A percentile compares a stretch with the other conserved stretches of the same genome.
These are phyloP conservation scores for Sindora glabra DNA, from an alignment of 306 rosid species.

Conservation along the genomic window DNA sequence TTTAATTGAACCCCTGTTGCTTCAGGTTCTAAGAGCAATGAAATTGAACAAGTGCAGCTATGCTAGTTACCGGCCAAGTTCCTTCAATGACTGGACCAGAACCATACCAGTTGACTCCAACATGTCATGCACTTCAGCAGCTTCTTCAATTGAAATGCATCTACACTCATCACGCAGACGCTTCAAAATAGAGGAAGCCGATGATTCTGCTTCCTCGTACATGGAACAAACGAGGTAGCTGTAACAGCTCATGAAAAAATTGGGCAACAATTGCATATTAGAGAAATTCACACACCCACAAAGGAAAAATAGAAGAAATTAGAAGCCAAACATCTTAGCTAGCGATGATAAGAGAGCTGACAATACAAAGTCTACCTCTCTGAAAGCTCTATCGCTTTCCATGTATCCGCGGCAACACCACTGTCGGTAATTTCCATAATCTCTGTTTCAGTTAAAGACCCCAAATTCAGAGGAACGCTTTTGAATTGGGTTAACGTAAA, in stretches of 20 bases:
- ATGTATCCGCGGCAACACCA: conserved; percentile 16
- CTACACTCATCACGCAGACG: conserved; percentile 2
- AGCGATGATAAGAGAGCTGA: too few relatives aligned
- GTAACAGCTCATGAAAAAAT: neutral
- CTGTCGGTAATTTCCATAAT: neutral
- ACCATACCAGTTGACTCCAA: conserved; percentile 72
- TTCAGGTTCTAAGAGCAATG: too few relatives aligned
- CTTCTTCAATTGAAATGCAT: neutral
- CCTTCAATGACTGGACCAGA: conserved; percentile 55
- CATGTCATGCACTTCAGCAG: conserved; percentile 34
- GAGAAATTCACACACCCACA: neutral
- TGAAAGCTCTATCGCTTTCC: conserved; percentile 62
- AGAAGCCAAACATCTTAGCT: neutral
- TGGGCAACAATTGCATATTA: neutral
- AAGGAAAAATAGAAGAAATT: neutral
- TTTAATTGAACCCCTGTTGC: neutral
- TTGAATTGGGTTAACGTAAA: too few relatives aligned
- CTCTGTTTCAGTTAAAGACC: too few relatives aligned
- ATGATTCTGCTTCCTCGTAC: conserved; percentile 56
- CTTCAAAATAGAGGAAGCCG: conserved; percentile 58
- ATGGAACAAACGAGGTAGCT: conserved; percentile 73
- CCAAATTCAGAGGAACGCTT: too few relatives aligned
- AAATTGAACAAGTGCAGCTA: too few relatives aligned
- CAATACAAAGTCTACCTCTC: conserved; percentile 45
- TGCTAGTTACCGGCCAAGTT: conserved; percentile 51